phyloP scores from a whole-genome alignment of 169 alveolate species.

The Cryptosporidium canis region DNA sequence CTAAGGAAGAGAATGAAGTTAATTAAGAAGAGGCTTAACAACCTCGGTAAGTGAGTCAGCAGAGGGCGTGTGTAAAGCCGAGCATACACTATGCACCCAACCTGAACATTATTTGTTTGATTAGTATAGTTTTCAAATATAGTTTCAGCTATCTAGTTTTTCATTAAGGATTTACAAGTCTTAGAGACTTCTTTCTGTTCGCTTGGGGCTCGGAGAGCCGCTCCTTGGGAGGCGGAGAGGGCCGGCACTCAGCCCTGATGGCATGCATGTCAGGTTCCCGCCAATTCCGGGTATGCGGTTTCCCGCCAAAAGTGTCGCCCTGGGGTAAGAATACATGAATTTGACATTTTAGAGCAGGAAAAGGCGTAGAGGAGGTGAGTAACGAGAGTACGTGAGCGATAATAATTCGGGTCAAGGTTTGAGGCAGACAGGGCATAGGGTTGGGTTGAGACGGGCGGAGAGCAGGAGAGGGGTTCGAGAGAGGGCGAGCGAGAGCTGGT shows the following conservation, averaged over 20 bases:
- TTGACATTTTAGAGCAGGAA: background rate
- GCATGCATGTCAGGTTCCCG: background rate
- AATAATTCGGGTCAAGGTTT: no score
- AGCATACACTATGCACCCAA: no score
- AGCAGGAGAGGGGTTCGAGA: no score
- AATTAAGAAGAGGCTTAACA: slow-evolving; percentile 21
- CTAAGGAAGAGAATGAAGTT: slow-evolving; percentile 27
- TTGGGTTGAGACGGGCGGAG: no score
- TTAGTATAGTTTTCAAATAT: background rate
- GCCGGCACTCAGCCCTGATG: background rate
- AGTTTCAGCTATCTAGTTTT: background rate
- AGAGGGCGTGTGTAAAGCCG: no score
- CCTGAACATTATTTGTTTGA: background rate
- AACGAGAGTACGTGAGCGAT: background rate
- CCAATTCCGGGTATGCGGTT: background rate
- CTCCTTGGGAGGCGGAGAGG: no score
- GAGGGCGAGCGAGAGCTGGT: no score
- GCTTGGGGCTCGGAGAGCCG: no score
- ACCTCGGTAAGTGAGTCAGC: background rate
- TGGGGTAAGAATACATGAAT: background rate
- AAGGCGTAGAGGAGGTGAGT: background rate
- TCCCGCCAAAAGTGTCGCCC: background rate
- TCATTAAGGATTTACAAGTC: no score
- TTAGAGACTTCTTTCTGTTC: no score
- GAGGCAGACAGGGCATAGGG: no score